Base-by-base conservation (phyloP, 2,329 filamentous ascomycete genomes). In the Parastagonospora nodorum region DNA sequence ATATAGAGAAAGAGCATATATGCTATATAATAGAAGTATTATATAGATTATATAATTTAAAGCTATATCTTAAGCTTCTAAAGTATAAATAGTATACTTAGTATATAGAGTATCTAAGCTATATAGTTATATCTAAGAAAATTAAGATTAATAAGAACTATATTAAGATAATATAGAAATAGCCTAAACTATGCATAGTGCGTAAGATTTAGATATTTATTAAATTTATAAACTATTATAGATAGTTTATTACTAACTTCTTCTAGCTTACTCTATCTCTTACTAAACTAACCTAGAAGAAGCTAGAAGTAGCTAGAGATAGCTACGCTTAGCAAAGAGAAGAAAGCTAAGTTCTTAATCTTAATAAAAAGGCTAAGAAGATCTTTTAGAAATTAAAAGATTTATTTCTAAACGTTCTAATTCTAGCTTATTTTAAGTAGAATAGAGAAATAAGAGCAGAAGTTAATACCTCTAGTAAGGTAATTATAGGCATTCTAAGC, bases 401-500 rank as follows among this genome's bases (percentile, higher is more conserved):
- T 7, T 12, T 8, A 7, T 12, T 7, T 31, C 8, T 31, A 8
- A 31, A 31, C 7, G 29, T 31, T 12, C 29, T 12, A 31, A 31
- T 31, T 12, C 29, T 31, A 7, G 7, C 8, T 12, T 12, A 31
- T 12, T 31, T 31, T 31, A 12, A 31, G 29, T 8, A 12, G 29
- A 12, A 31, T 12, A 31, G 29, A 31, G 29, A 31, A 7, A 35
- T 14, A 6, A 10, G 15, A 5, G 11, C 15, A 12, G 32, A 35
- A 35, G 32, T 35, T 6, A 14, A 49, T 12, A 16, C 37, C n/a
- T 46, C 11, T 24, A 12, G 19, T 11, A 14, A 31, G 2, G 48
- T 14, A n/a, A 50, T 50, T 15, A 4, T 7, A 11, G 28, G 28
- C 16, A 46, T 46, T 8, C 28, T 46, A 4, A 46, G 44, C 44